A percentile compares a stretch with the other conserved stretches of the same genome.
Evolutionary conservation across 208 protist genomes (phyloP).

Genomic region (Acanthamoeba healyi): DNA sequence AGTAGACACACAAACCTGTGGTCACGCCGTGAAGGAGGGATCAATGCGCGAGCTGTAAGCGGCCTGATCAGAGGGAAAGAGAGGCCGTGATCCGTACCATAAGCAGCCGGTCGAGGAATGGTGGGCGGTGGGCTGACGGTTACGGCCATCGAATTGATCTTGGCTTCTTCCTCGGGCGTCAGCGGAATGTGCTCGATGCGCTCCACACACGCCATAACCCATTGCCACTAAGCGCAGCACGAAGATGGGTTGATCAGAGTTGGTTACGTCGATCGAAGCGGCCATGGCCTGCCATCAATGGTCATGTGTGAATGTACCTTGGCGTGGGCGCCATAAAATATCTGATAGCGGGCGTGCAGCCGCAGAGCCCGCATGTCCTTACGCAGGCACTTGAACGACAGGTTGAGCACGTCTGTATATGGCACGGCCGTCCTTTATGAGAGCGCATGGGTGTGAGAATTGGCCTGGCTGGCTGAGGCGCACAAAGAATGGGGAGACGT

Average conservation of each 20-base stretch:
- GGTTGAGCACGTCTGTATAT: conserved; percentile 36
- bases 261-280: too few species aligned
- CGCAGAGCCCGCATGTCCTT: conserved; percentile 10
- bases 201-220: conserved; percentile 32
- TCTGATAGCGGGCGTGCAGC: conserved; percentile 32
- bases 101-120: background rate
- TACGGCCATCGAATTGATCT: background rate
- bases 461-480: background rate
- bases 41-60: too few species aligned
- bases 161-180: background rate
- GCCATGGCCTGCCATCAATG: too few species aligned
- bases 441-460: background rate
- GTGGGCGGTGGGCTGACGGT: background rate
- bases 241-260: too few species aligned
- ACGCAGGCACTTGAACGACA: conserved; percentile 24
- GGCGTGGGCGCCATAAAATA: background rate
- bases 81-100: too few species aligned
- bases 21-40: too few species aligned
- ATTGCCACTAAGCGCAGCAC: background rate
- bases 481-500: background rate
- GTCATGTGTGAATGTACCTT: background rate
- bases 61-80: too few species aligned
- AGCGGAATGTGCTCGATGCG: conserved; percentile 40
- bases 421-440: background rate
- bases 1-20: background rate